Base-by-base conservation (phyloP, 2,329 filamentous ascomycete genomes). In the Microdochium trichocladiopsis region DNA sequence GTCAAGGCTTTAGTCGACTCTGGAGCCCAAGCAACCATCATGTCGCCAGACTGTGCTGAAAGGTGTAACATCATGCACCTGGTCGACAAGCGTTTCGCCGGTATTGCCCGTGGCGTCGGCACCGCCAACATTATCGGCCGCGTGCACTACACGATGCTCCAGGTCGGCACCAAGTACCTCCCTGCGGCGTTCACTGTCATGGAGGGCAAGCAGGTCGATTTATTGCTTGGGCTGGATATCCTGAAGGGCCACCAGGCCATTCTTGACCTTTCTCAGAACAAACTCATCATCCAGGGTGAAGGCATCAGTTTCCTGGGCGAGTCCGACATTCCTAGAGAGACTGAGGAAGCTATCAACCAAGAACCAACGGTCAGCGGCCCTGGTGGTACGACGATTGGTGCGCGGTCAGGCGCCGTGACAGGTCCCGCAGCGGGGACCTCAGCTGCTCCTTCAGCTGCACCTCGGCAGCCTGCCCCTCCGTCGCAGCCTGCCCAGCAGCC, bases 131-230 rank as follows among this genome's bases (percentile, higher is more conserved):
- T 99, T 60, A 85, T 99, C 21, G 94, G 94, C 28, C 89, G 94
- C 50, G 94, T 99, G 3, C 94, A 99, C 69, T 90, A 90, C 22
- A 94, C 94, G 10, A 90, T 93, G 69, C 95, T 99, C 69, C 93
- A 90, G 69, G 94, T 99, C 60, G 94, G 93, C 51, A 83, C 80
- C 43, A 82, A 93, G 56, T 91, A 90, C 66, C 77, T 99, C 60
- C 87, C 93, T 2, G 97, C 92, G 72, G 94, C 91, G 54, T 99
- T 99, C 69, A 99, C 94, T 2, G 94, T 99, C 64, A 99, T 99
- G 94, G 94, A 99, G 72, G 94, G 94, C 58, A 99, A 97, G 71
- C 85, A 90, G 50, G 94, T 99, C 23, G 94, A 97, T 66, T 77
- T 99, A 18, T 80, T 99, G 2, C 82, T 99, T 12, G 94, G 94